A percentile compares a stretch with the other conserved stretches of the same genome.
Evolutionary conservation across 1,284 basidiomycete genomes (phyloP).

Genomic region (Papiliotrema terrestris): DNA sequence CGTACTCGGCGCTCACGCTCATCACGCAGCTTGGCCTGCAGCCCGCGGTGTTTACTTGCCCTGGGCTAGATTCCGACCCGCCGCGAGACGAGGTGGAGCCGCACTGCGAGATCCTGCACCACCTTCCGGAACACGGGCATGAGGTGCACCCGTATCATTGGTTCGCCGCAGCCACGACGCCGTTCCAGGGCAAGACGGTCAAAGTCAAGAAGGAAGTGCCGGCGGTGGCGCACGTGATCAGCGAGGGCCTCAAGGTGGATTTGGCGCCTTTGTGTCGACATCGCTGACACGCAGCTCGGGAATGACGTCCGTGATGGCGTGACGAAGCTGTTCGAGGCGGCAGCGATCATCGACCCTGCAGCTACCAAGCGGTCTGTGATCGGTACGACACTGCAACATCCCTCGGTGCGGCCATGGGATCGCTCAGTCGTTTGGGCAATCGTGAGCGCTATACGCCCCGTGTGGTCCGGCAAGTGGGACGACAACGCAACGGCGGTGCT

Average conservation of each 20-base stretch:
- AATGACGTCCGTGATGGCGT: conserved; percentile 74
- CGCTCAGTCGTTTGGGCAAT: conserved; percentile 70
- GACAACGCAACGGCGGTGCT: conserved; percentile 55
- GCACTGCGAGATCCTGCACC: conserved; percentile 60
- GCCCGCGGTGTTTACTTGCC: conserved; percentile 60
- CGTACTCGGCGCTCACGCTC: conserved; percentile 66
- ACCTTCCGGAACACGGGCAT: conserved; percentile 19
- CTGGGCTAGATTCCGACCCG: conserved; percentile 52
- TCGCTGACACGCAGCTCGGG: conserved; percentile 55
- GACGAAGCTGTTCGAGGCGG: conserved; percentile 63
- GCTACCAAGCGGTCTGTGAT: conserved; percentile 49
- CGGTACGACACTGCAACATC: conserved; percentile 29
- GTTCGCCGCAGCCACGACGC: conserved; percentile 66
- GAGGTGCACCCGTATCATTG: conserved; percentile 59
- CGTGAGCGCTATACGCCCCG: conserved; percentile 63
- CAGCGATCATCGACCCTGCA: conserved; percentile 53
- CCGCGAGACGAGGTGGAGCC: conserved; percentile 53
- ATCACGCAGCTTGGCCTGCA: conserved; percentile 70
- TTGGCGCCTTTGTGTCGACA: background rate
- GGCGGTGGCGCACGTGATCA: conserved; percentile 66
- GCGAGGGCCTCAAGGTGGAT: conserved; percentile 69
- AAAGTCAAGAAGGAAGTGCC: conserved; percentile 58
- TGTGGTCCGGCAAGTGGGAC: conserved; percentile 55
- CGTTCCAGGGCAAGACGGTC: conserved; percentile 61
- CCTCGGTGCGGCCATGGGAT: conserved; percentile 55